Base-by-base conservation (phyloP, 345 rosid genomes). In the Geranium rotundifolium region DNA sequence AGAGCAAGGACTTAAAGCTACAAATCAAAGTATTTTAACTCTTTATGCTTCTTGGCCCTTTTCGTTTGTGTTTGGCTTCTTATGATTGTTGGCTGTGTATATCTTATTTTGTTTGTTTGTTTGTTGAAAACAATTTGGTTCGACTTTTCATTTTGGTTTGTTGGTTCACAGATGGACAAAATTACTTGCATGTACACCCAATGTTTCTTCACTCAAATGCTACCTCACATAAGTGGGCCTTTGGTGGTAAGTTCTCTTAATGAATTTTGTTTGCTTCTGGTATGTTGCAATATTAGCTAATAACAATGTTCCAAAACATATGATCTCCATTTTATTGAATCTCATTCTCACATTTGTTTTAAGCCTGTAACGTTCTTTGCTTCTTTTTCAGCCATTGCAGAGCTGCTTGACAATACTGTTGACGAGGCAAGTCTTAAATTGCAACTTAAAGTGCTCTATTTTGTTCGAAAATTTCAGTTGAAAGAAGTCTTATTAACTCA, bases 161-260 rank as follows among this genome's bases (percentile, higher is more conserved):
- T 61, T 58, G 56, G 57, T 41, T 70, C 7, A 50, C 77, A 88
- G 95, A 75, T 79, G 89, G 91, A n/a, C 84, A 76, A 60, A 89
- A 79, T 63, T 79, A 84, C 79, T 84, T 89, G 58, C 97, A 87
- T 75, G 95, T 92, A 65, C 96, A 89, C 63, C 98, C 98, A 13
- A 73, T 87, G 93, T 92, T 92, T 77, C 95, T 92, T 74, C 98
- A 92, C 78, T 92, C 97, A 65, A 92, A 92, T 82, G 98, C 98
- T 68, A 92, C 98, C 59, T 92, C 98, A 41, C 98, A 89, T 76
- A 89, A 89, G 75, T 92, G 98, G 98, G 96, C 85, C 27, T 89
- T 87, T 79, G 98, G 97, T 17, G 98, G 98, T 92, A 87, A 71
- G 91, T 66, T 57, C 50, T 27, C 55, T 41, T 41, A 41, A 5